These are phyloP conservation scores for Lactifluus echinatus DNA, from an alignment of 768 basidiomycete species.

Conservation along the genomic window DNA sequence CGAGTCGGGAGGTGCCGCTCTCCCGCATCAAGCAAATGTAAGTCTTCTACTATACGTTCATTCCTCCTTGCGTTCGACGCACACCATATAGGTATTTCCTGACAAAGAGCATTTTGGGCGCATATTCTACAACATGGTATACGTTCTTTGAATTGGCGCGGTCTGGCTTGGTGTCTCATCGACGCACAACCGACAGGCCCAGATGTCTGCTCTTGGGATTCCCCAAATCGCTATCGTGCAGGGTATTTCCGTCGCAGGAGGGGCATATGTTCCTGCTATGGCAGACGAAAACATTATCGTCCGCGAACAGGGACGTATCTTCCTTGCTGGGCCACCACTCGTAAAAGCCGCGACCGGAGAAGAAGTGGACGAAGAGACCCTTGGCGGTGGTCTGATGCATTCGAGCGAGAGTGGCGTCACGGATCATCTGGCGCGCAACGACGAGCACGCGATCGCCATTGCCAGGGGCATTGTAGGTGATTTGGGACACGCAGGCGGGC, in stretches of 20 bases:
- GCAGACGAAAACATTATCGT: constrained; percentile 91
- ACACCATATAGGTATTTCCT: constrained; percentile 60
- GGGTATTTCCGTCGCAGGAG: constrained; percentile 90
- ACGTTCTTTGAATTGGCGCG: constrained; percentile 11
- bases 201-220: constrained; percentile 87
- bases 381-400: constrained; percentile 89
- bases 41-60: constrained; percentile 8
- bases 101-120: constrained; percentile 94
- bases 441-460: constrained; percentile 77
- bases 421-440: constrained; percentile 78
- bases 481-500: constrained; percentile 55
- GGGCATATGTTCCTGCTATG: constrained; percentile 95
- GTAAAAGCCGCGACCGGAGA: constrained; percentile 95
- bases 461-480: constrained; percentile 73
- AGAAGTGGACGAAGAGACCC: constrained; percentile 83
- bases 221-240: constrained; percentile 92
- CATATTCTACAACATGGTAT: constrained; percentile 95
- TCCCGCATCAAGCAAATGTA: constrained; percentile 86
- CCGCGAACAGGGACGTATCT: constrained; percentile 85
- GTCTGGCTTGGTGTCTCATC: neutral
- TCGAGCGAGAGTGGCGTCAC: constrained; percentile 87
- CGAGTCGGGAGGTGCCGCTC: constrained; percentile 88
- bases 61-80: neutral
- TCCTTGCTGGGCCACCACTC: constrained; percentile 89
- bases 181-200: constrained; percentile 43